phyloP scores from a whole-genome alignment of 1,284 basidiomycete species.

The Phellinidium pouzarii region DNA sequence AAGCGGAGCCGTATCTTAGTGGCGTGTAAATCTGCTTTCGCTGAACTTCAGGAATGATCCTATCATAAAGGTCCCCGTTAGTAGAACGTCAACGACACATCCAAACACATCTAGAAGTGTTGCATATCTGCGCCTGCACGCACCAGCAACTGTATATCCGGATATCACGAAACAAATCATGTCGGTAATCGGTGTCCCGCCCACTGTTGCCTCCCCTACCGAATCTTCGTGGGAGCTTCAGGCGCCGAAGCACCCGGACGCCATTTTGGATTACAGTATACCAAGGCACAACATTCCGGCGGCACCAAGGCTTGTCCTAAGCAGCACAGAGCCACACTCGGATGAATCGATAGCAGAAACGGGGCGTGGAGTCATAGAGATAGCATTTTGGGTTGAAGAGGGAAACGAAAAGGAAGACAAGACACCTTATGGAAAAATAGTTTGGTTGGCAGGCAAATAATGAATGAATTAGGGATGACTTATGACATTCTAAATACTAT shows the following conservation, averaged over 20 bases:
- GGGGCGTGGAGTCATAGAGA: conserved; percentile 40
- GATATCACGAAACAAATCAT: conserved; percentile 33
- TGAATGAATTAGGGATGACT: no score
- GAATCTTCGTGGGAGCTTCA: conserved; percentile 33
- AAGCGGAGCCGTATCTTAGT: conserved; percentile 22
- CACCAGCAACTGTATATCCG: conserved; percentile 25
- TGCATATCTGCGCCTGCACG: conserved; percentile 39
- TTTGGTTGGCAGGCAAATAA: conserved; percentile 6
- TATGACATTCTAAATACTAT: no score
- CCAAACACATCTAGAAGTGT: conserved; percentile 41
- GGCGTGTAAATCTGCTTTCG: background rate
- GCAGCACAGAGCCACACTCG: conserved; percentile 28
- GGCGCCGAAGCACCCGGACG: conserved; percentile 20
- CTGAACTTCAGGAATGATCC: background rate
- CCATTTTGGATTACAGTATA: background rate
- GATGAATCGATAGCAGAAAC: conserved; percentile 30
- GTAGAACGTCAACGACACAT: conserved; percentile 41
- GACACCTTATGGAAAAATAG: conserved; percentile 13
- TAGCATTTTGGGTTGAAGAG: conserved; percentile 38
- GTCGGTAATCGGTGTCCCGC: conserved; percentile 39
- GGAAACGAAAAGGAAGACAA: conserved; percentile 1
- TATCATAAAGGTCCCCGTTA: conserved; percentile 38
- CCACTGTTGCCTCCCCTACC: conserved; percentile 23
- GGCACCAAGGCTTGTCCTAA: conserved; percentile 34
- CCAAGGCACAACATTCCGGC: background rate